Evolutionary conservation across 202 grass and related monocot species (phyloP).

Genomic region (Setaria viridis): DNA sequence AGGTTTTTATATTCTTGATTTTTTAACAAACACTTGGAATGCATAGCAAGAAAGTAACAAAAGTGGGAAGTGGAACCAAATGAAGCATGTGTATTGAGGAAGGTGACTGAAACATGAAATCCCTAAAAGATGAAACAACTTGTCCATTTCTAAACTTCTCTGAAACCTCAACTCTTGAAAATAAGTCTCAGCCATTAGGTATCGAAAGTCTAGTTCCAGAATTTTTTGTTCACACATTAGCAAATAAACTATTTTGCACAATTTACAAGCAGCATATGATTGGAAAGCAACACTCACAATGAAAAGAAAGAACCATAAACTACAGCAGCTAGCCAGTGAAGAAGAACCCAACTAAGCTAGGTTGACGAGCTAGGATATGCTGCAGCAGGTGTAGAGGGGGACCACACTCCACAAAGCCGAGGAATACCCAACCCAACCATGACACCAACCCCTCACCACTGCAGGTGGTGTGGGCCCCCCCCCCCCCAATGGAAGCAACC

Average conservation of each 20-base stretch:
- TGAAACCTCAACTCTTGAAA: neutral
- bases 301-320: neutral
- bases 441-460: too few relatives aligned
- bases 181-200: neutral
- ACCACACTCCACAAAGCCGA: neutral
- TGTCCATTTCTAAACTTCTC: neutral
- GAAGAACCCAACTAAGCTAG: neutral
- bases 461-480: too few relatives aligned
- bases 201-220: neutral
- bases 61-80: neutral
- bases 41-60: neutral
- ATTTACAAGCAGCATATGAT: neutral
- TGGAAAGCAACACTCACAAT: conserved; percentile 3
- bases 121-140: neutral
- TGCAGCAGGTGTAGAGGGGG: neutral
- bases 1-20: neutral
- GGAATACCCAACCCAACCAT: neutral
- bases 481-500: too few relatives aligned
- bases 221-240: neutral
- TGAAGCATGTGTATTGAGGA: conserved; percentile 3
- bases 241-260: neutral
- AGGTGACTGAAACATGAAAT: conserved; percentile 7
- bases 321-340: neutral
- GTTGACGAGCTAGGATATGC: too few relatives aligned
- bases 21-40: neutral